Base-by-base conservation (phyloP, 1,284 basidiomycete species). In the Cryptococcus floricola region DNA sequence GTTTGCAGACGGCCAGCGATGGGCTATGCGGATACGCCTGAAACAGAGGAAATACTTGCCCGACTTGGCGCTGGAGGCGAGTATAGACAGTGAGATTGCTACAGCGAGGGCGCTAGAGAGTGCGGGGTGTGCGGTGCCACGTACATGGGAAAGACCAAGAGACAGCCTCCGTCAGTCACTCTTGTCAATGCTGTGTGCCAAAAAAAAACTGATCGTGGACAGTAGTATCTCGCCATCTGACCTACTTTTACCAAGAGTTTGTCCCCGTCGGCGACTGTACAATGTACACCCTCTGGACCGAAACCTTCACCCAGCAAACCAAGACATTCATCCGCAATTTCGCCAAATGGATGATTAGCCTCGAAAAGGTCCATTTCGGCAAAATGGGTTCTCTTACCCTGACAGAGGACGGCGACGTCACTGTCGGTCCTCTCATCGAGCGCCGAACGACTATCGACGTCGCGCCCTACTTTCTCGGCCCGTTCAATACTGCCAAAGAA, bases 391-490 rank as follows among this genome's bases (percentile, higher is more conserved):
- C 50, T 34, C 43, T 51, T 25, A 52, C 44, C 14, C 44, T 45
- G 34, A 34, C 44, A n/a, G 19, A 39, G 4, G 25, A 57, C 10
- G 52, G 49, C 10, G 51, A 48, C 9, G 48, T 57, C 23, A 45
- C 44, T 12, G 48, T 61, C 14, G 60, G 54, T 13, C 54, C 56
- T 3, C n/a, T 48, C 19, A 56, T 58, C 13, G 50, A 50, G 8
- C 41, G 37, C 16, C 8, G 41, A 18, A 44, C 50, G 6, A 34
- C 31, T 5, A 28, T 43, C 31, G 23, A 5, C n/a, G 14, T 8
- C 3, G 18, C 25, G 12, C 59, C 59, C 7, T 58, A 54, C 28
- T 61, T 42, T 28, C 46, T 52, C 31, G 59, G 59, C 9, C 59
- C 56, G 23, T 61, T 48, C 52, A 12, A 23, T 19, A 56, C 50